phyloP scores from a whole-genome alignment of 768 basidiomycete genomes.

The Cubamyces lactineus region DNA sequence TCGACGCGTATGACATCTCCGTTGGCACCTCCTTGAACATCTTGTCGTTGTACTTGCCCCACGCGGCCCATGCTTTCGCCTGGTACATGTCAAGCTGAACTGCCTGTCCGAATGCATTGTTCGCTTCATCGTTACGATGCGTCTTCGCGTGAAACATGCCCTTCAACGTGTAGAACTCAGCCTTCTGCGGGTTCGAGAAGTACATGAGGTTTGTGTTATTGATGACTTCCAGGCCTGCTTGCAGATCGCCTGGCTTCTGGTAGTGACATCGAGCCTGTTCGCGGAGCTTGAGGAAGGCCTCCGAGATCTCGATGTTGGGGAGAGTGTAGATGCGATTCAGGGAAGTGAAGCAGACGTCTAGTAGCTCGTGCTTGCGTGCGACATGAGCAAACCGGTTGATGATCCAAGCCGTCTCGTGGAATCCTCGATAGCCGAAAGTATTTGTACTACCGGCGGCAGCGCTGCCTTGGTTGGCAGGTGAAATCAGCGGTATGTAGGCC shows the following conservation, averaged over 20 bases:
- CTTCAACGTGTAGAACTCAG: conserved; percentile 98
- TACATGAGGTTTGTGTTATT: conserved; percentile 99
- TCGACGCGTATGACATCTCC: conserved; percentile 77
- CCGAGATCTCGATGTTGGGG: conserved; percentile 99
- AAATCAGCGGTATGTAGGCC: conserved; percentile 90
- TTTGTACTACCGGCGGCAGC: conserved; percentile 62
- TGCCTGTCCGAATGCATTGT: conserved; percentile 89
- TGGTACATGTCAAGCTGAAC: conserved; percentile 95
- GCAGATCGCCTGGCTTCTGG: conserved; percentile 90
- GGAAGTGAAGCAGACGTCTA: conserved; percentile 94
- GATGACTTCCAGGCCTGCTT: conserved; percentile 96
- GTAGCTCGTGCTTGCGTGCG: conserved; percentile 92
- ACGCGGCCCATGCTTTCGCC: conserved; percentile 98
- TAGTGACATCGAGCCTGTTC: conserved; percentile 99
- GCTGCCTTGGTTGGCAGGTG: conserved; percentile 49
- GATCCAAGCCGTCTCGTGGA: conserved; percentile 99
- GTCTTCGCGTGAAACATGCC: conserved; percentile 97
- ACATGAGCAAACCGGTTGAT: conserved; percentile 99
- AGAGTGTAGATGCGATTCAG: conserved; percentile 98
- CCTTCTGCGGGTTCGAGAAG: conserved; percentile 92
- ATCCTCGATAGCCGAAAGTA: conserved; percentile 92
- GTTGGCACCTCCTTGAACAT: conserved; percentile 86
- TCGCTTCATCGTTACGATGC: conserved; percentile 86
- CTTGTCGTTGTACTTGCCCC: conserved; percentile 92
- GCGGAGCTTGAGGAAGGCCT: conserved; percentile 97